Conservation (phyloP, 352 stramenopile species). For the Globisporangium orthogonon region DNA sequence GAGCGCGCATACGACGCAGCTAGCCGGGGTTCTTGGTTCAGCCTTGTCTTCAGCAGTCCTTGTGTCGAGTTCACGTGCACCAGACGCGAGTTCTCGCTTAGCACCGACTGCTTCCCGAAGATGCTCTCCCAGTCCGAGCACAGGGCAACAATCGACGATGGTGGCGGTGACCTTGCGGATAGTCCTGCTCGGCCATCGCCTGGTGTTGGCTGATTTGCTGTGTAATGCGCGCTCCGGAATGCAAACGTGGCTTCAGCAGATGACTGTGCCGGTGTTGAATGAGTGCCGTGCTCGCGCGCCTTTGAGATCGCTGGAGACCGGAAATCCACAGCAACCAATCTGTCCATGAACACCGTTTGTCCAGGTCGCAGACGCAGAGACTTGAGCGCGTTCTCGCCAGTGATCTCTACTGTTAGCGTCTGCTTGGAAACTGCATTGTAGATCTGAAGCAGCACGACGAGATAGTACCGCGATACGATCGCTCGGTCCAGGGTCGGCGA, state of each 20-base stretch:
- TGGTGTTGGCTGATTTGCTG: constrained; percentile 10
- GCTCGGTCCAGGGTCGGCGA: constrained; percentile 28
- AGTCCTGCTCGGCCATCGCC: not conserved
- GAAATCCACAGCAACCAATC: constrained; percentile 45
- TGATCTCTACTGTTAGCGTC: constrained; percentile 45
- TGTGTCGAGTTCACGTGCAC: constrained; percentile 38
- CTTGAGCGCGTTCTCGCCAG: constrained; percentile 33
- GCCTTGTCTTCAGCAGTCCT: constrained; percentile 29
- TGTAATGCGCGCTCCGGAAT: constrained; percentile 25
- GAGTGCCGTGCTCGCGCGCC: constrained; percentile 17
- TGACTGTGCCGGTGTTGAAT: constrained; percentile 1
- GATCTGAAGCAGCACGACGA: constrained; percentile 56
- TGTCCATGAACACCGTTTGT: constrained; percentile 47
- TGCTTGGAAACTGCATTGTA: constrained; percentile 35
- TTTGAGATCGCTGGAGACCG: constrained; percentile 17
- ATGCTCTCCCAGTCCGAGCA: constrained; percentile 61
- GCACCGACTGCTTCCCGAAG: constrained; percentile 55
- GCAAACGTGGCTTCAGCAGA: constrained; percentile 21
- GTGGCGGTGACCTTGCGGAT: not conserved
- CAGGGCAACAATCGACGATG: constrained; percentile 31
- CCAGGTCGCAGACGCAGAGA: constrained; percentile 36
- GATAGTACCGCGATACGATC: constrained; percentile 57
- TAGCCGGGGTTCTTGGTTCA: constrained; percentile 8
- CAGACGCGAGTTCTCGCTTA: constrained; percentile 31
- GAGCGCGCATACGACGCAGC: not conserved